phyloP scores from a whole-genome alignment of 2,329 filamentous ascomycete genomes.

The Exophiala xenobiotica region DNA sequence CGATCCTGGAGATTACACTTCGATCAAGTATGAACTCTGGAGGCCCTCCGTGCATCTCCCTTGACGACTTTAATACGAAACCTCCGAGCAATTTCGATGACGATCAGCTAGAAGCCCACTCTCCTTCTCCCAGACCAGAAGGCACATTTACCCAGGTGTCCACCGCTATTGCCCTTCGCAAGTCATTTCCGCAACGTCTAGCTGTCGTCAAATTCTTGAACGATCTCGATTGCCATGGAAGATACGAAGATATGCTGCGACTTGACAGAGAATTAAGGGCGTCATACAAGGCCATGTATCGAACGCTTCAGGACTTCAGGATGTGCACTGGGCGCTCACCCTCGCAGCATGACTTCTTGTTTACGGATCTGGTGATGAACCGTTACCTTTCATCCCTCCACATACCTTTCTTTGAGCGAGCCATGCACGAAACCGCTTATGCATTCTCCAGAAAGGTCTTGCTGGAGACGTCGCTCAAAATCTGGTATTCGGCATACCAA shows the following conservation, averaged over 20 bases:
- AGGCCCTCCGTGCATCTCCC: constrained; percentile 33
- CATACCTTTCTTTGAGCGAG: constrained; percentile 36
- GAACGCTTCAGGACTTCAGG: constrained; percentile 29
- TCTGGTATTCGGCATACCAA: constrained; percentile 47
- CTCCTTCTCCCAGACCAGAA: constrained; percentile 34
- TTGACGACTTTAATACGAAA: constrained; percentile 35
- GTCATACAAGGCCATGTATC: constrained; percentile 44
- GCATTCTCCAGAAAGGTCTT: constrained; percentile 41
- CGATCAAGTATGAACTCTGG: constrained; percentile 36
- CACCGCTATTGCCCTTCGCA: constrained; percentile 38
- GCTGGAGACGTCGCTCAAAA: constrained; percentile 47
- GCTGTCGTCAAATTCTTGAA: constrained; percentile 36
- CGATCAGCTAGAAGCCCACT: constrained; percentile 27
- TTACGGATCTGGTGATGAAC: constrained; percentile 34
- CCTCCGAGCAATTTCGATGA: constrained; percentile 25
- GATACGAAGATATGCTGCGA: constrained; percentile 29
- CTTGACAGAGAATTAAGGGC: constrained; percentile 46
- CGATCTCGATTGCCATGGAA: constrained; percentile 23
- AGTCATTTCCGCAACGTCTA: constrained; percentile 40
- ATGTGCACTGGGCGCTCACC: constrained; percentile 14
- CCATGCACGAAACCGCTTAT: constrained; percentile 35
- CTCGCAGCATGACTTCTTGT: constrained; percentile 26
- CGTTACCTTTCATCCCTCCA: constrained; percentile 35
- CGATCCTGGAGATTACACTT: constrained; percentile 36
- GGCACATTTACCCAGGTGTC: constrained; percentile 38